Base-by-base conservation (phyloP, 805 yeast genomes). In the Myxozyma vanderwaltii region DNA sequence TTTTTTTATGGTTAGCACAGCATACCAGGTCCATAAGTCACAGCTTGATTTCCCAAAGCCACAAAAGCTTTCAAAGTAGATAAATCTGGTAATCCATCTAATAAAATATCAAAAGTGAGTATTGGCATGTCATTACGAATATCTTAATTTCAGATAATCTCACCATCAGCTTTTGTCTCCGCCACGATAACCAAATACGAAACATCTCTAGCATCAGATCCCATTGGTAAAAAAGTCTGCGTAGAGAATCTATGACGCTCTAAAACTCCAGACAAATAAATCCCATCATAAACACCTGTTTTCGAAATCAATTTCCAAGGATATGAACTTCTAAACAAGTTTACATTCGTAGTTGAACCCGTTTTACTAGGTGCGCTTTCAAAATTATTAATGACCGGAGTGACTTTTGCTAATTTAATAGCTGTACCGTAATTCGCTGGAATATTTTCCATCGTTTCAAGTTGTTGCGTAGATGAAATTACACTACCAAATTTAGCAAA, bases 381-480 rank as follows among this genome's bases (percentile, higher is more conserved):
- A 65, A 79, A 88, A 47, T 77, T 74, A 70, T 86, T 86, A 3
- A 73, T 74, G 2, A 88, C 77, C 1, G 89, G 86, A 1, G 94
- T 84, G 3, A 91, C 94, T 62, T 85, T 79, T 63, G 82, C 82
- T 47, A 89, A 72, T 68, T 91, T 91, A 4, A 81, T 77, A 1
- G 97, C 97, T 1, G 97, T 91, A n/a, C 97, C 97, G 69, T 91
- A 91, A 74, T 91, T 91, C 3, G 97, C 97, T 21, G 80, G 74
- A 4, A 80, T 70, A 33, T 79, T 71, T 39, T 72, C 69, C 51
- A 78, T 75, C 0, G 79, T 69, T 38, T 73, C 69, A 29, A 88
- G 76, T 72, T 89, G 95, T 67, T 89, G 88, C 60, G 81, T 82
- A 2, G 95, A 88, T 27, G 94, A 86, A 44, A 91, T 82, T 10